Percentiles rank a stretch among this genome's conserved stretches.
Conservation (phyloP, 257 asterid genomes). For the Rauvolfia tetraphylla region DNA sequence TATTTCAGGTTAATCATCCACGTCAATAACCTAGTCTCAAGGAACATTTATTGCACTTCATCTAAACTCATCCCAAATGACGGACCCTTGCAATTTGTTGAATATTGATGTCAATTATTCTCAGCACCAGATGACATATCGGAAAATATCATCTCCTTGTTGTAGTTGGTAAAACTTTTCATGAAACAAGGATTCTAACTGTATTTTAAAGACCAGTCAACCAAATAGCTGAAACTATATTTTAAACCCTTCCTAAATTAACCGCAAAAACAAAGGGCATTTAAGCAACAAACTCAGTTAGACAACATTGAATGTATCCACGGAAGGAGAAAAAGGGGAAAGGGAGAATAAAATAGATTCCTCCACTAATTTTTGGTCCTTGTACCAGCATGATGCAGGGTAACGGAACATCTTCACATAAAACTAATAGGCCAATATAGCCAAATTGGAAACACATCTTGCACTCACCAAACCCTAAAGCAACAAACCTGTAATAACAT, state of each 20-base stretch:
- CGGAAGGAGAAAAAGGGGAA: too few relatives aligned
- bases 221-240: background rate
- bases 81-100: background rate
- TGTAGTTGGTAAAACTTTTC: background rate
- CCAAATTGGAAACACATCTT: background rate
- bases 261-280: background rate
- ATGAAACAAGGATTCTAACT: background rate
- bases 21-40: background rate
- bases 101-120: background rate
- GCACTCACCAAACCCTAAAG: too few relatives aligned
- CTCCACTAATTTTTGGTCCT: background rate
- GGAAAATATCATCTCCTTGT: background rate
- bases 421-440: background rate
- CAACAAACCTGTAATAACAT: too few relatives aligned
- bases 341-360: background rate
- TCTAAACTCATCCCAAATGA: background rate
- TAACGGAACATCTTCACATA: background rate
- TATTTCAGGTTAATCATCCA: background rate
- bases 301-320: background rate
- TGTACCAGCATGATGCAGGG: background rate
- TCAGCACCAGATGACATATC: background rate
- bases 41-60: background rate
- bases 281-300: background rate
- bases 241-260: background rate
- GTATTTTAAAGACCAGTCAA: background rate